A percentile compares a stretch with the other conserved stretches of the same genome.
These are phyloP conservation scores for Acorus calamus DNA, from an alignment of 106 monocot genomes.

Conservation along the genomic window DNA sequence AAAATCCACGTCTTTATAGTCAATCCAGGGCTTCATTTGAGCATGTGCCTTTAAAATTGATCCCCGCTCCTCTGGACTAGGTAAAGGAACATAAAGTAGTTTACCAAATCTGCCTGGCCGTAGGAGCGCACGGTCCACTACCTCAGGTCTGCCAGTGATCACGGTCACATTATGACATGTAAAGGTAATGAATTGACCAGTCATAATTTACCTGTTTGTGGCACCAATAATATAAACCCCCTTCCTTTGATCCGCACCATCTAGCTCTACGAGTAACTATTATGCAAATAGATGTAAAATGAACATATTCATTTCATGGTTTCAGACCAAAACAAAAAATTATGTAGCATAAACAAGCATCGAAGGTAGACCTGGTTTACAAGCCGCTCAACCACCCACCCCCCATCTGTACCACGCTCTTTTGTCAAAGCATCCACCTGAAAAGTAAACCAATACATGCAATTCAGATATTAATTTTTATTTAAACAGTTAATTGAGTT, in stretches of 20 bases:
- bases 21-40: conserved; percentile 37
- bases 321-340: neutral
- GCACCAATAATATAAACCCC: conserved; percentile 95
- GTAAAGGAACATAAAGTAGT: conserved; percentile 56
- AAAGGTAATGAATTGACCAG: neutral
- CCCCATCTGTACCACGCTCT: conserved; percentile 73
- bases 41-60: conserved; percentile 55
- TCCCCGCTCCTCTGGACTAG: conserved; percentile 43
- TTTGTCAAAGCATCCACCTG: conserved; percentile 92
- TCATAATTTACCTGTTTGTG: conserved; percentile 63
- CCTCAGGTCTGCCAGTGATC: conserved; percentile 38
- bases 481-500: neutral
- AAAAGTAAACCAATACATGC: neutral
- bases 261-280: conserved; percentile 78
- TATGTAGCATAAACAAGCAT: neutral
- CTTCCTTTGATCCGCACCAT: conserved; percentile 72
- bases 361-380: conserved; percentile 53
- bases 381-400: conserved; percentile 64
- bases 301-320: neutral
- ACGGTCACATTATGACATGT: neutral
- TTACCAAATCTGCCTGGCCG: conserved; percentile 78
- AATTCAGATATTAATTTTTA: neutral
- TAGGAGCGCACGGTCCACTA: conserved; percentile 58
- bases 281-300: neutral
- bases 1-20: conserved; percentile 35